These are phyloP conservation scores for Chlamydomonas urium DNA, from an alignment of 139 green algal genomes.

Conservation along the genomic window DNA sequence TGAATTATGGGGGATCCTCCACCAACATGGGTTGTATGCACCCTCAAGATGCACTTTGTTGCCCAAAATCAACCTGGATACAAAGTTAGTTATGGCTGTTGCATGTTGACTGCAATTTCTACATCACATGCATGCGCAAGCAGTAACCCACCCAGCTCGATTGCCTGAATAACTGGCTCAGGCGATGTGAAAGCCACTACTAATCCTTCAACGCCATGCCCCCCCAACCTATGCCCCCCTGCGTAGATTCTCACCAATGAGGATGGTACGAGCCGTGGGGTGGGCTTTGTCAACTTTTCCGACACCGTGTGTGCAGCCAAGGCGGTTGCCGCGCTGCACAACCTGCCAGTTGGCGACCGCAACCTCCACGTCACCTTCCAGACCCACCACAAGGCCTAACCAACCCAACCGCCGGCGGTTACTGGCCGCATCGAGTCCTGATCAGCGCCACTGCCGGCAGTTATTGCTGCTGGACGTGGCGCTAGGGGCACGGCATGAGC, in stretches of 20 bases:
- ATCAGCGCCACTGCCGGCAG: no score
- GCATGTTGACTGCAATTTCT: background rate
- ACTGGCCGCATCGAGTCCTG: no score
- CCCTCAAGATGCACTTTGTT: no score
- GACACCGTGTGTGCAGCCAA: constrained; percentile 26
- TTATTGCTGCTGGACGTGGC: no score
- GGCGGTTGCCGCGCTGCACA: constrained; percentile 44
- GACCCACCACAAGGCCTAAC: constrained; percentile 20
- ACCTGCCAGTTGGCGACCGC: constrained; percentile 32
- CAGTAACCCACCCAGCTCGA: background rate
- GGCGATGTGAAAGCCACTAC: background rate
- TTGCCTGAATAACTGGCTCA: background rate
- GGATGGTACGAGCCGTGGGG: constrained; percentile 32
- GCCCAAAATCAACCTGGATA: background rate
- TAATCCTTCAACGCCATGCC: background rate
- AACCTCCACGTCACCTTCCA: constrained; percentile 52
- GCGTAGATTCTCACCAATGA: constrained; percentile 33
- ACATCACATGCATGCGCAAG: background rate
- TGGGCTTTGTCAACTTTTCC: constrained; percentile 65
- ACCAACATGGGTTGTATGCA: no score
- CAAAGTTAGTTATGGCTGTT: background rate
- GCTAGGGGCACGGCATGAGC: no score
- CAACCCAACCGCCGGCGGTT: no score
- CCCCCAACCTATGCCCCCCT: background rate
- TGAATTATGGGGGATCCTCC: no score